Evolutionary conservation across 2,329 filamentous ascomycete genomes (phyloP).

Genomic region (Aspergillus pseudotamarii): DNA sequence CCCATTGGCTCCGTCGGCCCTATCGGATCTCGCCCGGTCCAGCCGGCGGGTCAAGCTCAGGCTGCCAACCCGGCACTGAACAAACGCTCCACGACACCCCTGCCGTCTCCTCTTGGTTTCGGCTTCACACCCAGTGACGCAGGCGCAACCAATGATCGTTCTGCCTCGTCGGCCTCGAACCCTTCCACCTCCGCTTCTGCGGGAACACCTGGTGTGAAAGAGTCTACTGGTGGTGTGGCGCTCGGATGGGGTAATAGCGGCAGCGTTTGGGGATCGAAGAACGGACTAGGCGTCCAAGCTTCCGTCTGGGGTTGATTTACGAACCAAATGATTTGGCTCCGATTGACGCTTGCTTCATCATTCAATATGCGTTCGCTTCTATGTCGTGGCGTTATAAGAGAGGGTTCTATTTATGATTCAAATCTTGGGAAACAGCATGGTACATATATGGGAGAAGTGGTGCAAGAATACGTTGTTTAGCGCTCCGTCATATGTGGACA

Average conservation of each 20-base stretch:
- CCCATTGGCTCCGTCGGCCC: slow-evolving; percentile 74
- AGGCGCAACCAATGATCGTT: slow-evolving; percentile 50
- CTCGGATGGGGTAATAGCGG: slow-evolving; percentile 78
- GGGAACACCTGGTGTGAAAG: slow-evolving; percentile 36
- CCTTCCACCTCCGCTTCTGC: slow-evolving; percentile 52
- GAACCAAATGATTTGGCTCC: background rate
- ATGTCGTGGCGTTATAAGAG: slow-evolving; percentile 32
- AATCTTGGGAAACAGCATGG: slow-evolving; percentile 33
- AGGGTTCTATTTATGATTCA: slow-evolving; percentile 22
- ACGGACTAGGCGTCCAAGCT: slow-evolving; percentile 80
- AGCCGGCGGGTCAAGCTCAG: slow-evolving; percentile 52
- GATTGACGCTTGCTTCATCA: slow-evolving; percentile 12
- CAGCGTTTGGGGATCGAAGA: slow-evolving; percentile 83
- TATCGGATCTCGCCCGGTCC: slow-evolving; percentile 84
- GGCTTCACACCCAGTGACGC: slow-evolving; percentile 64
- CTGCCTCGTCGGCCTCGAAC: slow-evolving; percentile 63
- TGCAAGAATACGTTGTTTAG: slow-evolving; percentile 26
- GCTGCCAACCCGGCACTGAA: slow-evolving; percentile 62
- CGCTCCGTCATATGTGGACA: slow-evolving; percentile 29
- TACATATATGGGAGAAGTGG: slow-evolving; percentile 35
- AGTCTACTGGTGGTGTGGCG: slow-evolving; percentile 46
- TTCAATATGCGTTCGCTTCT: slow-evolving; percentile 24
- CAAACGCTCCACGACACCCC: slow-evolving; percentile 85
- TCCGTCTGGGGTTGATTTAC: slow-evolving; percentile 82
- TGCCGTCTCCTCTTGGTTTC: slow-evolving; percentile 84